Evolutionary conservation across 1,284 basidiomycete species (phyloP).

Genomic region (Cutaneotrichosporon cavernicola): DNA sequence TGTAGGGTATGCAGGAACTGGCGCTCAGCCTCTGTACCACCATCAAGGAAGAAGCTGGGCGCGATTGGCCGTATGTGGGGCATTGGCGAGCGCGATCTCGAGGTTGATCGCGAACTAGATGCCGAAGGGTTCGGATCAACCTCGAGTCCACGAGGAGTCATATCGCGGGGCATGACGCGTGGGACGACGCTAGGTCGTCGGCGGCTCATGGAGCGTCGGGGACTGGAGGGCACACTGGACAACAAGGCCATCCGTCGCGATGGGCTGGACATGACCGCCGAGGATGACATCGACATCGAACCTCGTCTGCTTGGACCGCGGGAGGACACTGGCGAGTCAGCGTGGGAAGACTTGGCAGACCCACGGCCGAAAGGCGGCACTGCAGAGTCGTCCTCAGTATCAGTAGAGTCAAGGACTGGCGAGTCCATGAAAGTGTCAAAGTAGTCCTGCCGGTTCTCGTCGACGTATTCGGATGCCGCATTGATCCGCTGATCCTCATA

Average conservation of each 20-base stretch:
- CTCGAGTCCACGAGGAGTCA: background rate
- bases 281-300: conserved; percentile 38
- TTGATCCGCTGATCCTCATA: conserved; percentile 80
- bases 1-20: conserved; percentile 81
- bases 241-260: conserved; percentile 33
- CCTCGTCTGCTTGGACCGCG: conserved; percentile 41
- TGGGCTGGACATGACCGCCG: conserved; percentile 33
- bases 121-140: conserved; percentile 56
- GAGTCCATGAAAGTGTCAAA: conserved; percentile 49
- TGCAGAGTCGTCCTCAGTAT: conserved; percentile 39
- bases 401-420: conserved; percentile 40
- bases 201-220: conserved; percentile 35
- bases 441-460: conserved; percentile 41
- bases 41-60: conserved; percentile 17
- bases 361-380: conserved; percentile 21
- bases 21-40: conserved; percentile 33
- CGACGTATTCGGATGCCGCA: conserved; percentile 21
- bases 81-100: conserved; percentile 89
- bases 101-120: conserved; percentile 89
- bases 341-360: conserved; percentile 4
- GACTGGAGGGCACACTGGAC: conserved; percentile 33
- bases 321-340: conserved; percentile 26
- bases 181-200: conserved; percentile 44
- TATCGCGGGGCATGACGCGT: conserved; percentile 39
- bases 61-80: conserved; percentile 63